Conservation (phyloP, 1,139 yeast species). For the Taphrina communis region DNA sequence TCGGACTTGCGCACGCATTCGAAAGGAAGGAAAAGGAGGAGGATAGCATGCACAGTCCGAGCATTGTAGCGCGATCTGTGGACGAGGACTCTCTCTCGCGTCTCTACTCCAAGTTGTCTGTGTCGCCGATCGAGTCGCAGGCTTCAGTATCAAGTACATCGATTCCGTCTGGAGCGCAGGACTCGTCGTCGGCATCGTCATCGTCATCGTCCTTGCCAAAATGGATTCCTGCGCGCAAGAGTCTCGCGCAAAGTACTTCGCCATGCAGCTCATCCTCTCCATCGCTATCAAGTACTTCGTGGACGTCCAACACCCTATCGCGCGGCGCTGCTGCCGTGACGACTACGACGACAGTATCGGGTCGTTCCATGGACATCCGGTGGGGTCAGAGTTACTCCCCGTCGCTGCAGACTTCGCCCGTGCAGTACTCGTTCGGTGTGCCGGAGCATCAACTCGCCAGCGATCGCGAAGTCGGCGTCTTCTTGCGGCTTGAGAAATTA, state of each 20-base stretch:
- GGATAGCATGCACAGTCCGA: neutral
- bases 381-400: slow-evolving; percentile 3
- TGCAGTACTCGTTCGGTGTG: slow-evolving; percentile 18
- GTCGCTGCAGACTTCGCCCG: slow-evolving; percentile 7
- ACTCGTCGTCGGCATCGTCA: neutral
- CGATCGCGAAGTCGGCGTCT: slow-evolving; percentile 12
- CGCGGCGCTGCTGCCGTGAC: neutral
- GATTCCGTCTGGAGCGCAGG: neutral
- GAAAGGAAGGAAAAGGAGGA: neutral
- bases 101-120: slow-evolving; percentile 1
- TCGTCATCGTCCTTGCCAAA: neutral
- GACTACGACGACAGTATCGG: neutral
- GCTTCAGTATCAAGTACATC: too few species aligned
- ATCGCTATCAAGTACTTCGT: neutral
- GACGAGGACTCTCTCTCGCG: slow-evolving; percentile 9
- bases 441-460: neutral
- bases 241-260: neutral
- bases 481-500: slow-evolving; percentile 2
- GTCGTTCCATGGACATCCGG: slow-evolving; percentile 4
- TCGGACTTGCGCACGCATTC: too few species aligned
- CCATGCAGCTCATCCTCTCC: neutral
- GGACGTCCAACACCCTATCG: neutral
- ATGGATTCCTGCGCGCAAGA: neutral
- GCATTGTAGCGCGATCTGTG: neutral
- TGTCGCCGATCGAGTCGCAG: neutral